phyloP scores from a whole-genome alignment of 768 basidiomycete genomes.

The Strobilomyces confusus region DNA sequence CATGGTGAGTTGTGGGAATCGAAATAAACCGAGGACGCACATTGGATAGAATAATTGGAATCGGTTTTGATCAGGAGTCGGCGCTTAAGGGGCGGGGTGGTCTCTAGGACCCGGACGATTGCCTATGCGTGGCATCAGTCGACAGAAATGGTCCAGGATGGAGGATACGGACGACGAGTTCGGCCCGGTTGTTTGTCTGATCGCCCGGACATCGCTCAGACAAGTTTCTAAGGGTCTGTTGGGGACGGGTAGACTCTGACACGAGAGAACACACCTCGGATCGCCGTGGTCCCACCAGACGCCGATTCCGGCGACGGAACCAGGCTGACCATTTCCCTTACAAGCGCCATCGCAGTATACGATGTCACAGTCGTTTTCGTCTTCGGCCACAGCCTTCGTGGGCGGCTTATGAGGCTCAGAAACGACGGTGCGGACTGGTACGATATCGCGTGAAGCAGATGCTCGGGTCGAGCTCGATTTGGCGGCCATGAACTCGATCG shows the following conservation, averaged over 20 bases:
- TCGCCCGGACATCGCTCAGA: conserved; percentile 77
- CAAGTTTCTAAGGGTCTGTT: conserved; percentile 55
- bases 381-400: conserved; percentile 7
- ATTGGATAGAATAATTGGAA: conserved; percentile 78
- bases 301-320: conserved; percentile 75
- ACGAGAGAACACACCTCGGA: conserved; percentile 39
- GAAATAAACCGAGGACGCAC: conserved; percentile 36
- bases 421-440: conserved; percentile 21
- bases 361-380: conserved; percentile 36
- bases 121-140: conserved; percentile 54
- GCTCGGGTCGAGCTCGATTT: conserved; percentile 23
- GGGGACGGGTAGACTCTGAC: neutral
- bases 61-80: conserved; percentile 79
- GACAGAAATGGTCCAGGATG: conserved; percentile 20
- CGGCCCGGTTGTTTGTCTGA: conserved; percentile 88
- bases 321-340: conserved; percentile 68
- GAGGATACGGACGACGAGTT: conserved; percentile 63
- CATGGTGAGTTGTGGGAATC: conserved; percentile 3
- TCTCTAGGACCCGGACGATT: conserved; percentile 77
- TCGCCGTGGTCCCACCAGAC: conserved; percentile 84
- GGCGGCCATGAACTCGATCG: conserved; percentile 49
- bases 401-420: neutral
- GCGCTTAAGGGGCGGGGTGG: conserved; percentile 49
- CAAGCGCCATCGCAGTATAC: conserved; percentile 92
- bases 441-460: conserved; percentile 7